Conservation (phyloP, 345 rosid genomes). For the Eucalyptus pumila region DNA sequence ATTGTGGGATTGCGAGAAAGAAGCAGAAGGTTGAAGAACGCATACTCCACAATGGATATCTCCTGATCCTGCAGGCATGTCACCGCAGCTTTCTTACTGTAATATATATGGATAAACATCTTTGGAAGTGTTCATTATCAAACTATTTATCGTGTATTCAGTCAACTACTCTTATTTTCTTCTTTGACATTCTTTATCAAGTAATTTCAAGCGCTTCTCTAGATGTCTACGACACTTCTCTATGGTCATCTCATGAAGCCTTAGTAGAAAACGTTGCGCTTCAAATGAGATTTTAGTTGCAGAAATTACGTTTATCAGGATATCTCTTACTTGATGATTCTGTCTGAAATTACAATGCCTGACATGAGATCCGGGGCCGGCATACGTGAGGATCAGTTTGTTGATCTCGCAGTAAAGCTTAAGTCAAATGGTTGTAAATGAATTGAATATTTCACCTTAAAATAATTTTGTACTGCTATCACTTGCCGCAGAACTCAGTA, state of each 20-base stretch:
- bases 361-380: neutral
- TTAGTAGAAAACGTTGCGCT: neutral
- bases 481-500: conserved; percentile 5
- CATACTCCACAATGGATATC: neutral
- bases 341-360: neutral
- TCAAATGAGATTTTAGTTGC: neutral
- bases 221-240: neutral
- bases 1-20: conserved; percentile 10
- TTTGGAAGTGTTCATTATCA: neutral
- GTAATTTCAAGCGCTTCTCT: neutral
- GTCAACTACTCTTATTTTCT: neutral
- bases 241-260: neutral
- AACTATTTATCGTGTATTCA: neutral
- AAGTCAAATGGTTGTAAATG: neutral
- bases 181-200: neutral
- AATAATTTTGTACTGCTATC: neutral
- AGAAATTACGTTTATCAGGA: neutral
- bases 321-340: neutral
- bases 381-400: neutral
- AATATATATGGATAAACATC: neutral
- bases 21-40: conserved; percentile 5
- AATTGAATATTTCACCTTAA: neutral
- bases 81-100: neutral
- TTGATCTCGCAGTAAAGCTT: neutral
- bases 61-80: conserved; percentile 19